A percentile compares a stretch with the other conserved stretches of the same genome.
Evolutionary conservation across 179 eudicot genomes (phyloP).

Genomic region (Heliamphora pulchella): DNA sequence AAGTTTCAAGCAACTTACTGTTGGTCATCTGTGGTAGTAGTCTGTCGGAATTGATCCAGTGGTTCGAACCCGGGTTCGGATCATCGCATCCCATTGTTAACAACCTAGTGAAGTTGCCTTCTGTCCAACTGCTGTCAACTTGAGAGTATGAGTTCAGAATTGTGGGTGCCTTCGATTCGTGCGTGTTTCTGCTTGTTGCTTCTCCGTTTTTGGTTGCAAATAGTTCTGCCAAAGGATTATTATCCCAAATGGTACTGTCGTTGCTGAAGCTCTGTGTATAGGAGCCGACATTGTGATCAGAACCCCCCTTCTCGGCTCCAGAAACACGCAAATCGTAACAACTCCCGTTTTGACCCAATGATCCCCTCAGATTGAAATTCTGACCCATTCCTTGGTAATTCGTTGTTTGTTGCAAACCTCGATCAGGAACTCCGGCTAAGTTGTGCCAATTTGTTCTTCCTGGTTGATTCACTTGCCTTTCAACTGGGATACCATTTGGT

Average conservation of each 20-base stretch:
- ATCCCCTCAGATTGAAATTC: constrained; percentile 1
- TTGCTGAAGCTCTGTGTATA: constrained; percentile 14
- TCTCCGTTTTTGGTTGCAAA: constrained; percentile 13
- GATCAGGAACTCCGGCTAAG: constrained; percentile 22
- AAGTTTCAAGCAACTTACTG: constrained; percentile 18
- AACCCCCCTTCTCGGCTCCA: background rate
- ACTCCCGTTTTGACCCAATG: background rate
- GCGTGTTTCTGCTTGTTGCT: constrained; percentile 4
- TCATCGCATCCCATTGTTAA: constrained; percentile 14
- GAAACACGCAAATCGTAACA: background rate
- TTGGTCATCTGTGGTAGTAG: constrained; percentile 13
- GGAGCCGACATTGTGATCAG: constrained; percentile 9
- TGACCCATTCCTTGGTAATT: constrained; percentile 8
- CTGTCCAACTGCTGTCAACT: constrained; percentile 16
- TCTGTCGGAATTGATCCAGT: constrained; percentile 6
- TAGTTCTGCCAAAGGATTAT: constrained; percentile 25
- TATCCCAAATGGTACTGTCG: constrained; percentile 15
- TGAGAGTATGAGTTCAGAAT: constrained; percentile 11
- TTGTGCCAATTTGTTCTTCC: constrained; percentile 27
- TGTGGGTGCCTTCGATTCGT: background rate
- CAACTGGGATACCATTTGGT: constrained; percentile 19
- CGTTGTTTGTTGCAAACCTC: constrained; percentile 17
- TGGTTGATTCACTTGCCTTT: constrained; percentile 20
- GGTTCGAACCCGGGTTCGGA: background rate
- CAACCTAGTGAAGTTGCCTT: constrained; percentile 14